These are phyloP conservation scores for Meyerozyma guilliermondii DNA, from an alignment of 1,139 yeast species.

Conservation along the genomic window DNA sequence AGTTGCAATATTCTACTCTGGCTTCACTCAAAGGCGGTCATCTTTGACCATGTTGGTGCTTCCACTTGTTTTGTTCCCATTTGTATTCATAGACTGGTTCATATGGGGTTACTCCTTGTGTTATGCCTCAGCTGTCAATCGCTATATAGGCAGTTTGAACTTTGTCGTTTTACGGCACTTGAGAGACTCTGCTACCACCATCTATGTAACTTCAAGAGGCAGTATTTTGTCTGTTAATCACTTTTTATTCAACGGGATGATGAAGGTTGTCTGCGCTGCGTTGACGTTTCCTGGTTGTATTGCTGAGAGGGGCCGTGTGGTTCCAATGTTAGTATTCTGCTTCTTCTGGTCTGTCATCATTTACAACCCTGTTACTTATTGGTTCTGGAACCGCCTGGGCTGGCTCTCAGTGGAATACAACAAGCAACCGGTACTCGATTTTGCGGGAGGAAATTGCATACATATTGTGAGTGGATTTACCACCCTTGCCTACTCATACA, in stretches of 20 bases:
- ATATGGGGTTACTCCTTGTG: constrained; percentile 57
- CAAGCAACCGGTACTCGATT: constrained; percentile 49
- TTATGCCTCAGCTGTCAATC: constrained; percentile 35
- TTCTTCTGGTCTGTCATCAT: constrained; percentile 51
- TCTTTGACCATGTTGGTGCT: constrained; percentile 51
- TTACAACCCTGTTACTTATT: constrained; percentile 61
- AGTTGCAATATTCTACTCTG: constrained; percentile 51
- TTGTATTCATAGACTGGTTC: constrained; percentile 50
- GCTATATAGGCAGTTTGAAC: constrained; percentile 44
- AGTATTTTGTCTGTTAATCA: constrained; percentile 37
- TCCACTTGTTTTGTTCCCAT: constrained; percentile 39
- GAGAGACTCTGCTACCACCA: constrained; percentile 16
- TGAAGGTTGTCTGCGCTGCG: constrained; percentile 48
- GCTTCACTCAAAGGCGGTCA: constrained; percentile 52
- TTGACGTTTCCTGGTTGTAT: constrained; percentile 54
- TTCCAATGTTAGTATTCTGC: constrained; percentile 51
- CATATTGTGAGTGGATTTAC: constrained; percentile 59
- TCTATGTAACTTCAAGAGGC: constrained; percentile 33
- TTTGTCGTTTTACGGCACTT: constrained; percentile 39
- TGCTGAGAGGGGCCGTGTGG: constrained; percentile 52
- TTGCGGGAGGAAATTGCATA: constrained; percentile 65
- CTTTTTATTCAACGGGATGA: constrained; percentile 46
- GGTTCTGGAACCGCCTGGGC: constrained; percentile 62
- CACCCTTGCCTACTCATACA: constrained; percentile 53
- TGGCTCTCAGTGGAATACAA: constrained; percentile 45